These are phyloP conservation scores for Pseudogymnoascus sp. DNA, from an alignment of 2,329 filamentous ascomycete genomes.

Conservation along the genomic window DNA sequence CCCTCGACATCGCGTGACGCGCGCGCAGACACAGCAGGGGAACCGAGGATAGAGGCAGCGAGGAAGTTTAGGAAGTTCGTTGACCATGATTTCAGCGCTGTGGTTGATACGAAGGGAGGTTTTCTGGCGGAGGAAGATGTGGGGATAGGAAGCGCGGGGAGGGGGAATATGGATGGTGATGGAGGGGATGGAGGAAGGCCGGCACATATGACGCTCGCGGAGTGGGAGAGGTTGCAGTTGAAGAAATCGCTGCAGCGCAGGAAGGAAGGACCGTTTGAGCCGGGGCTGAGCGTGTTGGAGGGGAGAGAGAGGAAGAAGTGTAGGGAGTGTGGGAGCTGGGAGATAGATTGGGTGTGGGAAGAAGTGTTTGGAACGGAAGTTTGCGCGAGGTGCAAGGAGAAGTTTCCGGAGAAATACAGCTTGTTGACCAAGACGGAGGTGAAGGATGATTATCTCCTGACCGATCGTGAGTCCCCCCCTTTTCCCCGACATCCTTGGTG, in stretches of 20 bases:
- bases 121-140: slow-evolving; percentile 90
- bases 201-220: slow-evolving; percentile 76
- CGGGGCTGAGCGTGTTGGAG: slow-evolving; percentile 67
- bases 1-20: slow-evolving; percentile 63
- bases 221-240: slow-evolving; percentile 82
- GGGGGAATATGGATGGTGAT: slow-evolving; percentile 18
- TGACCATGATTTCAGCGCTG: slow-evolving; percentile 95
- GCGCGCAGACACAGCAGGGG: slow-evolving; percentile 31
- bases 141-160: slow-evolving; percentile 73
- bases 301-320: slow-evolving; percentile 64
- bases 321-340: slow-evolving; percentile 69
- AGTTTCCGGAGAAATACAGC: slow-evolving; percentile 83
- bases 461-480: slow-evolving; percentile 57
- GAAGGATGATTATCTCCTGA: slow-evolving; percentile 88
- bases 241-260: slow-evolving; percentile 62
- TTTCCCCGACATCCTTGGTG: not conserved
- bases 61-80: slow-evolving; percentile 90
- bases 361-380: slow-evolving; percentile 70
- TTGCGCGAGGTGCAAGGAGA: slow-evolving; percentile 81
- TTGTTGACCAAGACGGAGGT: slow-evolving; percentile 95
- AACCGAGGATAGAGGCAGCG: slow-evolving; percentile 44
- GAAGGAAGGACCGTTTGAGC: slow-evolving; percentile 78
- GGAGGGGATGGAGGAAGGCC: slow-evolving; percentile 57
- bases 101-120: slow-evolving; percentile 96
- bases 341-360: slow-evolving; percentile 94